A percentile compares a stretch with the other conserved stretches of the same genome.
phyloP scores from a whole-genome alignment of 108 stramenopile genomes.

The Nitzschia palea region DNA sequence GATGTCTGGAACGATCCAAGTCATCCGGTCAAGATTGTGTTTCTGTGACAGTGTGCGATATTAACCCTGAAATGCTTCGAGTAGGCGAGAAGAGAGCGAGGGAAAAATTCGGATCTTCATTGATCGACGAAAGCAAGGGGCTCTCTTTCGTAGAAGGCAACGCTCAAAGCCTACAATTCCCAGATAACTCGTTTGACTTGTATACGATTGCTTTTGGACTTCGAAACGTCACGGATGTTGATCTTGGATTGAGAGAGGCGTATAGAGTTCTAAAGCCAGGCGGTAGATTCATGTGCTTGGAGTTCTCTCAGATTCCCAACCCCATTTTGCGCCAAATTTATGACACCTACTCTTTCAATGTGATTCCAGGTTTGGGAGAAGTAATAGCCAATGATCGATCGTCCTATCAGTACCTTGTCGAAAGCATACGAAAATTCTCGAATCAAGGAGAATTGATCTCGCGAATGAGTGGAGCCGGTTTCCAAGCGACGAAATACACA shows the following conservation, averaged over 20 bases:
- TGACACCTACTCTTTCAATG: conserved; percentile 92
- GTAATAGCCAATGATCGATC: conserved; percentile 90
- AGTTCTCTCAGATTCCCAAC: conserved; percentile 90
- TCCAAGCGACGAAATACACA: conserved; percentile 67
- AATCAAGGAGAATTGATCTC: conserved; percentile 83
- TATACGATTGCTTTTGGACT: conserved; percentile 99
- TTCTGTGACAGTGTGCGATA: conserved; percentile 95
- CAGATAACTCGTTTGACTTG: conserved; percentile 90
- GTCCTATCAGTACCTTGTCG: conserved; percentile 99
- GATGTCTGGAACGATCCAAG: conserved; percentile 57
- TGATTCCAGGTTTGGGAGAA: conserved; percentile 93
- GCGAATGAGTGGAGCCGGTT: conserved; percentile 85
- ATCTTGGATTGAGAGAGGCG: conserved; percentile 82
- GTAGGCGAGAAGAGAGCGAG: conserved; percentile 84
- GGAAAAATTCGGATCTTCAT: conserved; percentile 43
- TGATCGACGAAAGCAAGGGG: conserved; percentile 53
- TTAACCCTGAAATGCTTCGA: conserved; percentile 95
- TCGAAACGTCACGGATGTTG: conserved; percentile 96
- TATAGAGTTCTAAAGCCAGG: conserved; percentile 92
- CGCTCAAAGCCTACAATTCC: conserved; percentile 92
- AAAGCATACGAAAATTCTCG: conserved; percentile 96
- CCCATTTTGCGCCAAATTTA: conserved; percentile 72
- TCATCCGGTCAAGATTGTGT: conserved; percentile 55
- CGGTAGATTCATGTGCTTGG: conserved; percentile 97
- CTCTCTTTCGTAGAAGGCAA: conserved; percentile 87